Evolutionary conservation across 1,139 yeast species (phyloP).

Genomic region (Yamadazyma sp.): DNA sequence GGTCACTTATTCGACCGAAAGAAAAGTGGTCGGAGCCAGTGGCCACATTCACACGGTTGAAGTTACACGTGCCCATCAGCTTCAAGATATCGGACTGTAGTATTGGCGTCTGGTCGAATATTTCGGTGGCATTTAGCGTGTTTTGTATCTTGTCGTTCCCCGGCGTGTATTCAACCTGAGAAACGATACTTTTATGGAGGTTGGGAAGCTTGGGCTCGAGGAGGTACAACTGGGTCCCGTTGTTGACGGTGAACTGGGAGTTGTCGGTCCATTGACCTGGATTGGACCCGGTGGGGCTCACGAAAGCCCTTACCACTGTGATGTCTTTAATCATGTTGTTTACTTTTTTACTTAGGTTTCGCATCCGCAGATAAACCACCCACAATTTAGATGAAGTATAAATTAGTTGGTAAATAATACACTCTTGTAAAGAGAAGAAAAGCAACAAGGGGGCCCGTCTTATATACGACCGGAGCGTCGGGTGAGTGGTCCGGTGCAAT

Average conservation of each 20-base stretch:
- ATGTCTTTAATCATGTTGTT: conserved; percentile 14
- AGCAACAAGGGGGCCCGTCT: no score
- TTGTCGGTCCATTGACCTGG: conserved; percentile 42
- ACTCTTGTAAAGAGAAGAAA: background rate
- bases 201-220: conserved; percentile 43
- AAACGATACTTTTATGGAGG: conserved; percentile 28
- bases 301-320: conserved; percentile 11
- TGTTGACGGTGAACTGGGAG: conserved; percentile 39
- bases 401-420: background rate
- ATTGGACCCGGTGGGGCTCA: conserved; percentile 15
- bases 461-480: no score
- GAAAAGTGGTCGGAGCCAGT: conserved; percentile 30
- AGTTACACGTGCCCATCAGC: conserved; percentile 30
- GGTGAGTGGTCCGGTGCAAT: no score
- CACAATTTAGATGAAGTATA: no score
- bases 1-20: conserved; percentile 33
- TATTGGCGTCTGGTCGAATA: conserved; percentile 29
- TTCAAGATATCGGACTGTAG: conserved; percentile 31
- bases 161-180: conserved; percentile 10
- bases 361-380: no score
- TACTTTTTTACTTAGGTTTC: background rate
- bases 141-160: conserved; percentile 7
- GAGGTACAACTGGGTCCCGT: conserved; percentile 31
- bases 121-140: conserved; percentile 27
- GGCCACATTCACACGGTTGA: conserved; percentile 26